A percentile compares a stretch with the other conserved stretches of the same genome.
Evolutionary conservation across 2,329 filamentous ascomycete species (phyloP).

Genomic region (Aspergillus floridensis): DNA sequence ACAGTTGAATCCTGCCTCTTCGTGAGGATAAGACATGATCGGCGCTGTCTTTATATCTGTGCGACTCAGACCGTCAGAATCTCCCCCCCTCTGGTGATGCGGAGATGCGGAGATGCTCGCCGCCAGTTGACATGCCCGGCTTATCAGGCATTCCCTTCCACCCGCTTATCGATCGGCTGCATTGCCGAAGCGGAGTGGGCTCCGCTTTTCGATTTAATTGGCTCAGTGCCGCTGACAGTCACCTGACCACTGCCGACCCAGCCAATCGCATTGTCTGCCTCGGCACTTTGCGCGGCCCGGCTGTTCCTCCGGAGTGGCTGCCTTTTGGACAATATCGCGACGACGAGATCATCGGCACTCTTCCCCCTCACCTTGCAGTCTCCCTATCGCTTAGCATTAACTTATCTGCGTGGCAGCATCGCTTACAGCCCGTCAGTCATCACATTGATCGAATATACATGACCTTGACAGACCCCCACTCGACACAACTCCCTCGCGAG

Average conservation of each 20-base stretch:
- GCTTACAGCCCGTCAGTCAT: background rate
- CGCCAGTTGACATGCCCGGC: background rate
- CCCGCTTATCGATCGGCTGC: background rate
- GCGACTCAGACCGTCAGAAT: background rate
- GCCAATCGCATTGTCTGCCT: slow-evolving; percentile 22
- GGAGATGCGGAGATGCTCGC: too few species aligned
- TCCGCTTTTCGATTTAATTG: background rate
- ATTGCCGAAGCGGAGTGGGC: background rate
- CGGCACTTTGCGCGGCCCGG: slow-evolving; percentile 11
- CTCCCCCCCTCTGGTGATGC: too few species aligned
- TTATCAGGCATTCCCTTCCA: background rate
- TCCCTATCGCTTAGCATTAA: background rate
- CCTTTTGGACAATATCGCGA: background rate
- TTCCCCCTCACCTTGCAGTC: background rate
- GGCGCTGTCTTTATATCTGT: background rate
- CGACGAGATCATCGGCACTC: background rate
- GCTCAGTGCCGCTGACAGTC: background rate
- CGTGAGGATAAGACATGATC: background rate
- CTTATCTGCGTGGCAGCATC: background rate
- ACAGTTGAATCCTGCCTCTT: too few species aligned
- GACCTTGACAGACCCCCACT: background rate
- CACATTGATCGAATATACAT: background rate
- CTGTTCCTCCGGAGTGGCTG: background rate
- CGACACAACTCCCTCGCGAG: background rate
- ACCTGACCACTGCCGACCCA: slow-evolving; percentile 19